Evolutionary conservation across 306 rosid genomes (phyloP).

Genomic region (Boehmeria nivea): DNA sequence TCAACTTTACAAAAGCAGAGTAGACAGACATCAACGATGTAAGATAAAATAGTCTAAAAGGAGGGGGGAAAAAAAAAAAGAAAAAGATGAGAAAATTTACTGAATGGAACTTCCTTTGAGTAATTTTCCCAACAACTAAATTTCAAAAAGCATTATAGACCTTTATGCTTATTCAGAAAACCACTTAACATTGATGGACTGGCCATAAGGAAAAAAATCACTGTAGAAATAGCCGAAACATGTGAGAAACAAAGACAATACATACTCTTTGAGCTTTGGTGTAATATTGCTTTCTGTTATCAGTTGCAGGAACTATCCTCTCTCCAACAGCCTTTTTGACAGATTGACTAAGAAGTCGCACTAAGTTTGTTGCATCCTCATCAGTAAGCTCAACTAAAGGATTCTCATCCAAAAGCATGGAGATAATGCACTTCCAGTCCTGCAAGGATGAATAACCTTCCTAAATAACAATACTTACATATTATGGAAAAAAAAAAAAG

Average conservation of each 20-base stretch:
- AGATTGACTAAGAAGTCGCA: constrained; percentile 85
- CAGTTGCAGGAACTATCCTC: constrained; percentile 84
- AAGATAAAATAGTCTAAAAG: too few species aligned
- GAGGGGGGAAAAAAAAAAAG: too few species aligned
- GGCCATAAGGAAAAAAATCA: too few species aligned
- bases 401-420: constrained; percentile 84
- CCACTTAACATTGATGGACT: too few species aligned
- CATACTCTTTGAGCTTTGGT: constrained; percentile 88
- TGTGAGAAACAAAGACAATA: constrained; percentile 23
- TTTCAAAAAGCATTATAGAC: background rate
- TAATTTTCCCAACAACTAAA: background rate
- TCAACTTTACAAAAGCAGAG: background rate
- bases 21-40: constrained; percentile 5
- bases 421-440: constrained; percentile 95
- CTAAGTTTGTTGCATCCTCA: constrained; percentile 86
- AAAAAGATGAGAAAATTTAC: background rate
- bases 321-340: constrained; percentile 95
- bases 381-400: constrained; percentile 70
- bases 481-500: too few species aligned
- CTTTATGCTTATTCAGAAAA: background rate
- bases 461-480: constrained; percentile 25
- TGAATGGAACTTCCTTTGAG: background rate
- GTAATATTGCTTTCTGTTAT: constrained; percentile 72
- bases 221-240: background rate
- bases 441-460: constrained; percentile 33